phyloP scores from a whole-genome alignment of 306 rosid species.

The Vigna reflexopilosa region DNA sequence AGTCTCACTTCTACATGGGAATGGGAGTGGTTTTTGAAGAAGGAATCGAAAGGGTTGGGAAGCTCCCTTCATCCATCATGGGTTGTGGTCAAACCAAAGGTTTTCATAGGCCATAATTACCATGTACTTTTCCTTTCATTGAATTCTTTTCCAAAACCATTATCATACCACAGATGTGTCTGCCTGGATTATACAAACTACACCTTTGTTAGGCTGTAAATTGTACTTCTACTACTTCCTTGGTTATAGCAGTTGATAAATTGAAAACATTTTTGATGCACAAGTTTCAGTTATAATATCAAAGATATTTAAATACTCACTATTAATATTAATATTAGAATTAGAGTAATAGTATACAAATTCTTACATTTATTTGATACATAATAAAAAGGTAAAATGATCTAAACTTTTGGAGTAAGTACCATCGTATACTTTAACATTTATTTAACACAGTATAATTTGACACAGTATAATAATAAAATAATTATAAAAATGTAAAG shows the following conservation, averaged over 20 bases:
- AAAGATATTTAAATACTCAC: too few relatives aligned
- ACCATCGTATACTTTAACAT: accelerated
- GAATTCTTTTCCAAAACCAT: background rate
- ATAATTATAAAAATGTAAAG: too few relatives aligned
- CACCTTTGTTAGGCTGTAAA: background rate
- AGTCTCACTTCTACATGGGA: slow-evolving; percentile 85
- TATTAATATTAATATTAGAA: too few relatives aligned
- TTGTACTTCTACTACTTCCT: background rate
- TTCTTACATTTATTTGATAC: too few relatives aligned
- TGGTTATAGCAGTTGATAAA: background rate
- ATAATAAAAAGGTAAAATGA: too few relatives aligned
- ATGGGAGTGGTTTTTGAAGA: slow-evolving; percentile 92
- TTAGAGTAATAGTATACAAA: too few relatives aligned
- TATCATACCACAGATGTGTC: background rate
- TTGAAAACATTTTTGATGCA: background rate
- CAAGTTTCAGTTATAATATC: too few relatives aligned
- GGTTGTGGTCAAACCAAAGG: slow-evolving; percentile 73
- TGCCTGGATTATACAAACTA: background rate
- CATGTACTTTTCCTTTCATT: background rate
- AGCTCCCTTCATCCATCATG: slow-evolving; percentile 77
- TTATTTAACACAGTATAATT: too few relatives aligned
- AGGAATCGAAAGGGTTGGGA: slow-evolving; percentile 71
- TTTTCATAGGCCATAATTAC: slow-evolving; percentile 43
- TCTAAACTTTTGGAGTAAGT: too few relatives aligned
- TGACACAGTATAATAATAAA: too few relatives aligned